phyloP scores from a whole-genome alignment of 768 basidiomycete species.

The Lactarius quietus region DNA sequence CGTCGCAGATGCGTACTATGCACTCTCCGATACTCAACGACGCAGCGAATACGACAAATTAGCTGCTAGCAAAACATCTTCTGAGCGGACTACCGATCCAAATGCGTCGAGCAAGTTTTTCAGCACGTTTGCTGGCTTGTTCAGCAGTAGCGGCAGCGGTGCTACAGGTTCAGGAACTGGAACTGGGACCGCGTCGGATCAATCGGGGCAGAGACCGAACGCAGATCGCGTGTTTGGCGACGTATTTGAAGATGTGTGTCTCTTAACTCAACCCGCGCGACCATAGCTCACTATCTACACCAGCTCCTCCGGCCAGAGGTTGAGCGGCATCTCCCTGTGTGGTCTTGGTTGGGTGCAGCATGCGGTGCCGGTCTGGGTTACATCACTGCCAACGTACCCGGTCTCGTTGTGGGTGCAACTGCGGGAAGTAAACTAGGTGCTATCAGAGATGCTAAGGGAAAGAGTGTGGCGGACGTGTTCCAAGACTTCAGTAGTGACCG shows the following conservation, averaged over 20 bases:
- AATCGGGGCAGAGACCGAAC: constrained; percentile 51
- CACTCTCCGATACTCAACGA: constrained; percentile 74
- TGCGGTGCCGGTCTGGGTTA: constrained; percentile 58
- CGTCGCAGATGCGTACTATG: constrained; percentile 93
- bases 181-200: constrained; percentile 32
- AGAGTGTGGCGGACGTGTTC: constrained; percentile 89
- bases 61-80: constrained; percentile 49
- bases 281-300: no score
- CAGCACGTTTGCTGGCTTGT: constrained; percentile 68
- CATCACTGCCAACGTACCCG: constrained; percentile 75
- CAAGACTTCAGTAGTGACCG: constrained; percentile 66
- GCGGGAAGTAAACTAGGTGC: constrained; percentile 91
- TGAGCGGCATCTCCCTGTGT: constrained; percentile 63
- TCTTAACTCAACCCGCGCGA: neutral
- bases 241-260: constrained; percentile 82
- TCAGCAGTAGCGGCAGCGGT: constrained; percentile 37
- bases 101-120: constrained; percentile 74
- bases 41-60: constrained; percentile 70
- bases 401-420: constrained; percentile 81
- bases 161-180: constrained; percentile 30
- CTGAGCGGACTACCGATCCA: constrained; percentile 58
- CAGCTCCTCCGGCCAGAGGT: constrained; percentile 82
- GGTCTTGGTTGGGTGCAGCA: constrained; percentile 67
- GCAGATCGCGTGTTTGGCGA: constrained; percentile 82
- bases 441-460: constrained; percentile 90